Percentiles rank a stretch among this genome's conserved stretches.
These are phyloP conservation scores for Gossypium laxum DNA, from an alignment of 441 rosid genomes.

Conservation along the genomic window DNA sequence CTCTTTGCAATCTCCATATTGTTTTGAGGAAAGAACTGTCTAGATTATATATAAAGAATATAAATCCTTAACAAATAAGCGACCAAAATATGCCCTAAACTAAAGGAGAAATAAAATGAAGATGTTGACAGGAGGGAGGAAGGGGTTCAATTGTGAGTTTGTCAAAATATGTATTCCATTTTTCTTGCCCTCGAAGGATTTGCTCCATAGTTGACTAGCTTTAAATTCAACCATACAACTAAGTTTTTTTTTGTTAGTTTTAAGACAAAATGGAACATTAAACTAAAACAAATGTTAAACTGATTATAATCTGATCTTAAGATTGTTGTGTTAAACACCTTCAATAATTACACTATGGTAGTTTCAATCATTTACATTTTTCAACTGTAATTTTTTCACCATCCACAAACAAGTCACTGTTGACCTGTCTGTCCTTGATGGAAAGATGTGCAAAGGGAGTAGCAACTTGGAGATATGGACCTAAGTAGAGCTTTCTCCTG, in stretches of 20 bases:
- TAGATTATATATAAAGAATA: neutral
- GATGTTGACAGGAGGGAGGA: constrained; percentile 10
- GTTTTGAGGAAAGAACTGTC: neutral
- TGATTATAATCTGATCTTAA: too few relatives aligned
- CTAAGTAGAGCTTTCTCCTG: neutral
- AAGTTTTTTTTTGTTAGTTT: neutral
- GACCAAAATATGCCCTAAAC: neutral
- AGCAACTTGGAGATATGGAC: neutral
- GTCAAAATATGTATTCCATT: neutral
- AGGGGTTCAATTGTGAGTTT: neutral
- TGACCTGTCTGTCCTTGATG: neutral
- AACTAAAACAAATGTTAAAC: too few relatives aligned
- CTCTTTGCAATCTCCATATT: neutral
- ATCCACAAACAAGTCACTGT: neutral
- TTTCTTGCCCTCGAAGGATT: neutral
- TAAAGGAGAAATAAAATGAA: neutral
- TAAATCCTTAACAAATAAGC: neutral
- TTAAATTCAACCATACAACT: neutral
- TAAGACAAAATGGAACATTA: neutral
- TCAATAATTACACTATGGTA: neutral
- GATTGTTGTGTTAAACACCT: neutral
- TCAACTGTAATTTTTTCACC: neutral
- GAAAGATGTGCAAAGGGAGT: neutral
- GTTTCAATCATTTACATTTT: neutral
- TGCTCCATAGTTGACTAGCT: neutral